phyloP scores from a whole-genome alignment of 2,329 filamentous ascomycete species.

The Ascochyta lentis region DNA sequence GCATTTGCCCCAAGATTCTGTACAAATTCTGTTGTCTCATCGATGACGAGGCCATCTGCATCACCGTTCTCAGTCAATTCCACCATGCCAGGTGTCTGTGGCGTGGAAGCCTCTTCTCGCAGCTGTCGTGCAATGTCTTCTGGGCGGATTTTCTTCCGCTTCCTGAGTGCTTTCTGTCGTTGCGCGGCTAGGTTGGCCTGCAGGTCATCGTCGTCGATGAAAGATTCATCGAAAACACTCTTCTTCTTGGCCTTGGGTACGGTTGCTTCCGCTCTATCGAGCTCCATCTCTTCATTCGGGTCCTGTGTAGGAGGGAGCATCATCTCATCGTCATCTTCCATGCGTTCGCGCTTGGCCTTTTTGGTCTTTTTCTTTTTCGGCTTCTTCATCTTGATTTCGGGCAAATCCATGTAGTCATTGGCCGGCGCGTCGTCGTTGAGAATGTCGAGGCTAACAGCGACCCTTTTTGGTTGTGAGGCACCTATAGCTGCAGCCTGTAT shows the following conservation, averaged over 20 bases:
- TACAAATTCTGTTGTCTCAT: conserved; percentile 95
- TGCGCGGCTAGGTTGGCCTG: conserved; percentile 86
- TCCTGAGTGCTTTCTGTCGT: conserved; percentile 83
- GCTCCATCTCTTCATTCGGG: conserved; percentile 67
- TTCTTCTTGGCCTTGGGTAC: conserved; percentile 63
- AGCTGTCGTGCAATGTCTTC: conserved; percentile 87
- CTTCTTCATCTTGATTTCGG: conserved; percentile 87
- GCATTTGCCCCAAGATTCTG: conserved; percentile 71
- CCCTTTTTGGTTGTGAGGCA: conserved; percentile 64
- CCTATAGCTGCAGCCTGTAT: conserved; percentile 64
- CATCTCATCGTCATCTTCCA: conserved; percentile 66
- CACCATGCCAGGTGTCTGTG: conserved; percentile 55
- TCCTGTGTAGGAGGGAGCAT: conserved; percentile 49
- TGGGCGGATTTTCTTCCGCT: conserved; percentile 83
- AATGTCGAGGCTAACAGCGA: conserved; percentile 80
- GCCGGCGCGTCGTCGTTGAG: conserved; percentile 67
- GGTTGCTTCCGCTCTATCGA: conserved; percentile 61
- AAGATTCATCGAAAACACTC: conserved; percentile 69
- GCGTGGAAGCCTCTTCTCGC: conserved; percentile 64
- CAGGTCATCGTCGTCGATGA: conserved; percentile 91
- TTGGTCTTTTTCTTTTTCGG: conserved; percentile 44
- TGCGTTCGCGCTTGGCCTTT: conserved; percentile 40
- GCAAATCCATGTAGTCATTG: conserved; percentile 88
- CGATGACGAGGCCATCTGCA: conserved; percentile 82
- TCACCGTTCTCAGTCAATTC: conserved; percentile 66